phyloP scores from a whole-genome alignment of 495 filamentous ascomycete species.

The Talaromyces adpressus region DNA sequence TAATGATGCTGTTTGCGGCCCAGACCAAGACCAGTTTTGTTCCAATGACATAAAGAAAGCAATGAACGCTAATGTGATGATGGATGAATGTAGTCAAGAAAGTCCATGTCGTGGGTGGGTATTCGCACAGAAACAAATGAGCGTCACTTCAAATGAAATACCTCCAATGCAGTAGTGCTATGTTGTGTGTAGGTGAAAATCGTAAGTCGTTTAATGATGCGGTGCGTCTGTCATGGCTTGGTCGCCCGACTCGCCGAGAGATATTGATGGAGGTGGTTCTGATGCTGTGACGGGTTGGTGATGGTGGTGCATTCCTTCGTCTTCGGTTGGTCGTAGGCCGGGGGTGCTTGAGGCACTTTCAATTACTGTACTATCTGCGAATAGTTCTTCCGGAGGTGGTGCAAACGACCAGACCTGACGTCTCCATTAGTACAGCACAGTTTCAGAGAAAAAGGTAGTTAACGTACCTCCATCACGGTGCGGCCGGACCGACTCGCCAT shows the following conservation, averaged over 20 bases:
- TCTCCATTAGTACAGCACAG: background rate
- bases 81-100: slow-evolving; percentile 10
- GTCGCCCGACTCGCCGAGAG: slow-evolving; percentile 25
- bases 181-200: background rate
- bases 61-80: slow-evolving; percentile 9
- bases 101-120: slow-evolving; percentile 15
- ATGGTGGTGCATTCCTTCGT: slow-evolving; percentile 9
- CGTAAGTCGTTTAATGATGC: background rate
- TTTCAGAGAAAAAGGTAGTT: background rate
- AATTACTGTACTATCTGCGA: slow-evolving; percentile 19
- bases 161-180: background rate
- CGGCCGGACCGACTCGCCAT: slow-evolving; percentile 76
- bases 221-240: slow-evolving; percentile 36
- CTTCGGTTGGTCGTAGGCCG: slow-evolving; percentile 17
- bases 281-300: slow-evolving; percentile 16
- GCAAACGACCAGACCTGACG: slow-evolving; percentile 93
- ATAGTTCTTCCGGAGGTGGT: slow-evolving; percentile 60
- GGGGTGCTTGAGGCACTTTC: slow-evolving; percentile 35
- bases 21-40: background rate
- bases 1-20: background rate
- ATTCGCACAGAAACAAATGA: background rate
- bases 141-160: background rate
- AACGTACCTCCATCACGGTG: slow-evolving; percentile 90
- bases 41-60: slow-evolving; percentile 9
- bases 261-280: slow-evolving; percentile 26